Percentiles rank a stretch among this genome's conserved stretches.
Evolutionary conservation across 2,329 filamentous ascomycete species (phyloP).

Genomic region (Pyricularia grisea): DNA sequence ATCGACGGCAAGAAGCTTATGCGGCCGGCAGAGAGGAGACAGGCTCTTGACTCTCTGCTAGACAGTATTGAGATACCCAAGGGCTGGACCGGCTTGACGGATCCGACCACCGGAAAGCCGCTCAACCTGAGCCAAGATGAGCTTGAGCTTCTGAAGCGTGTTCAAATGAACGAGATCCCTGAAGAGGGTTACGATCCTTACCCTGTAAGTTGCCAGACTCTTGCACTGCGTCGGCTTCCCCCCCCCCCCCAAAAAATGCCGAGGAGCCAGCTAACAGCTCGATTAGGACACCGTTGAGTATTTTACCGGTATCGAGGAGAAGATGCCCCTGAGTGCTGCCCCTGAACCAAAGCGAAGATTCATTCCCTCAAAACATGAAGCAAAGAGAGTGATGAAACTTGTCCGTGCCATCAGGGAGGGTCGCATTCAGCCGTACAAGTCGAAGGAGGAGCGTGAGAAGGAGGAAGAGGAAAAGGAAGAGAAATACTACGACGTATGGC

Average conservation of each 20-base stretch:
- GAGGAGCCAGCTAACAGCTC: conserved; percentile 12
- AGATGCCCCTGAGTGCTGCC: conserved; percentile 89
- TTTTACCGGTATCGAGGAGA: conserved; percentile 83
- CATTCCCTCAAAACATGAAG: conserved; percentile 92
- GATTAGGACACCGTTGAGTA: conserved; percentile 75
- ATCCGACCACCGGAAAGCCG: conserved; percentile 88
- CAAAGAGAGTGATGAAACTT: conserved; percentile 93
- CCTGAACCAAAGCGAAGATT: conserved; percentile 95
- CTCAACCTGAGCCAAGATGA: conserved; percentile 81
- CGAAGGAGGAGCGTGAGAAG: conserved; percentile 56
- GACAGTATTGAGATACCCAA: conserved; percentile 96
- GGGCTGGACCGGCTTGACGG: conserved; percentile 93
- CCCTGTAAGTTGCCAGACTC: conserved; percentile 43
- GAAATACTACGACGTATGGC: conserved; percentile 84
- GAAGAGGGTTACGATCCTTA: conserved; percentile 90
- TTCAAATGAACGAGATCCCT: conserved; percentile 82
- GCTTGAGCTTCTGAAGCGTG: conserved; percentile 74
- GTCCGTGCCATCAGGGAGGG: conserved; percentile 93
- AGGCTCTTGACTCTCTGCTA: conserved; percentile 84
- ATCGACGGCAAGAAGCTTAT: conserved; percentile 98
- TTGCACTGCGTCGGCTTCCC: neutral
- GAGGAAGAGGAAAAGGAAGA: conserved; percentile 65
- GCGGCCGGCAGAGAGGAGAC: conserved; percentile 76
- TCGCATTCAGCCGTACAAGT: conserved; percentile 82
- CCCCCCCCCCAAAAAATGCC: no score